Evolutionary conservation across 139 green algal species (phyloP).

Genomic region (Picochlorum sp.): DNA sequence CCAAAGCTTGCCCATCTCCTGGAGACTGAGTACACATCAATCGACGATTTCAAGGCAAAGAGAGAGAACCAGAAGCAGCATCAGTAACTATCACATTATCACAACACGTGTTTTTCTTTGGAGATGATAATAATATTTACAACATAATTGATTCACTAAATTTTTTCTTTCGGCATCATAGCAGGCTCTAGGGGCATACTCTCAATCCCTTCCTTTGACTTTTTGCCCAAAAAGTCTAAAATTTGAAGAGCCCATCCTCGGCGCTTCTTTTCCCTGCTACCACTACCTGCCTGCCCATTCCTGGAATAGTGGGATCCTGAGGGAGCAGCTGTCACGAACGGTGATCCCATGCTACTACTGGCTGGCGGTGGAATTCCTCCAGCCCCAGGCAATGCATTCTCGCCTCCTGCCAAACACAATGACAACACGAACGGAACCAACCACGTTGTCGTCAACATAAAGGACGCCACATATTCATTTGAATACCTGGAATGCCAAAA

Average conservation of each 20-base stretch:
- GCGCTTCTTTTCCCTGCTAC: slow-evolving; percentile 9
- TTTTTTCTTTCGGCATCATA: slow-evolving; percentile 28
- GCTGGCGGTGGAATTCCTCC: background rate
- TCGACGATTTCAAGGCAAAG: slow-evolving; percentile 65
- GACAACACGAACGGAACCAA: slow-evolving; percentile 37
- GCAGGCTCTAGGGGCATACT: slow-evolving; percentile 13
- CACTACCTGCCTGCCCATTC: background rate
- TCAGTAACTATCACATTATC: background rate
- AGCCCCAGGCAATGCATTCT: slow-evolving; percentile 28
- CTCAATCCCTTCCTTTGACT: slow-evolving; percentile 35
- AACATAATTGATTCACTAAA: slow-evolving; percentile 5
- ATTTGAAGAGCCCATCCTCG: slow-evolving; percentile 26
- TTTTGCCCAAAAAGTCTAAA: slow-evolving; percentile 26
- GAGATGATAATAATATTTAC: slow-evolving; percentile 1
- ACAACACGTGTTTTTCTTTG: slow-evolving; percentile 2
- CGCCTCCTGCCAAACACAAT: slow-evolving; percentile 33
- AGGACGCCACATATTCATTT: slow-evolving; percentile 40
- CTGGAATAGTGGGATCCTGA: background rate
- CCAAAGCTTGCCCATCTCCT: slow-evolving; percentile 62
- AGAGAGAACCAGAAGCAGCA: background rate
- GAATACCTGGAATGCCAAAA: slow-evolving; percentile 30
- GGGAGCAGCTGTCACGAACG: background rate
- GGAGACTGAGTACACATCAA: slow-evolving; percentile 46
- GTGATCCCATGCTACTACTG: background rate
- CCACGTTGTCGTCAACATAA: slow-evolving; percentile 37